A percentile compares a stretch with the other conserved stretches of the same genome.
Evolutionary conservation across 768 basidiomycete genomes (phyloP).

Genomic region (Pleurotus giganteus): DNA sequence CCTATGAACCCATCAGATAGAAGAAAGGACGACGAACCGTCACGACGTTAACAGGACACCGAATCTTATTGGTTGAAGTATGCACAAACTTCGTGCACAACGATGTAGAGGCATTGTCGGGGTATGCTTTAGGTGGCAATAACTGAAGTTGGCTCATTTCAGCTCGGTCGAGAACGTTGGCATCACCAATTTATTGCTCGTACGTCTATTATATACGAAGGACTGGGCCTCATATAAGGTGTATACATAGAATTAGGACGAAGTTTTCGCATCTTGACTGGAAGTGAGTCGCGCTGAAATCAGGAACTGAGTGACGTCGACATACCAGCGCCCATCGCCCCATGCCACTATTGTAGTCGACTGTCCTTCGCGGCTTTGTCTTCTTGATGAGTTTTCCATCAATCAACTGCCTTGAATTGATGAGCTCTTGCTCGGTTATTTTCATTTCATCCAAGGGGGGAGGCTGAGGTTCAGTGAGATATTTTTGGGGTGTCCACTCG

Average conservation of each 20-base stretch:
- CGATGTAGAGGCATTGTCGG: constrained; percentile 87
- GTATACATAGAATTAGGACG: constrained; percentile 77
- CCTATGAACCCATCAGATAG: not conserved
- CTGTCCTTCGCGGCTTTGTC: constrained; percentile 88
- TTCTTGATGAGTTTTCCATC: constrained; percentile 88
- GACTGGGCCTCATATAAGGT: constrained; percentile 77
- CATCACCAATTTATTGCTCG: constrained; percentile 21
- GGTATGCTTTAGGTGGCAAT: constrained; percentile 91
- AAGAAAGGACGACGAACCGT: constrained; percentile 53
- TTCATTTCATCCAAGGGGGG: constrained; percentile 75
- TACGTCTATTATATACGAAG: constrained; percentile 89
- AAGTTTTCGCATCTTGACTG: constrained; percentile 62
- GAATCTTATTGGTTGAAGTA: constrained; percentile 97
- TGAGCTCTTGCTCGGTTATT: constrained; percentile 76
- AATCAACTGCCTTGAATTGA: constrained; percentile 64
- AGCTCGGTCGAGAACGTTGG: constrained; percentile 19
- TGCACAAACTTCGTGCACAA: constrained; percentile 97
- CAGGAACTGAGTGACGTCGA: constrained; percentile 8
- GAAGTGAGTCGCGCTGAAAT: not conserved
- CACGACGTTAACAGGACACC: constrained; percentile 95
- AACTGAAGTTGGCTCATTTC: constrained; percentile 49
- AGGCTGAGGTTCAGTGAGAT: constrained; percentile 74
- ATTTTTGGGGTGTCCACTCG: constrained; percentile 76
- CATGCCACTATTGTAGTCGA: constrained; percentile 90
- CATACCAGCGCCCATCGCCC: constrained; percentile 83